Base-by-base conservation (phyloP, 345 rosid genomes). In the Bruguiera parviflora region DNA sequence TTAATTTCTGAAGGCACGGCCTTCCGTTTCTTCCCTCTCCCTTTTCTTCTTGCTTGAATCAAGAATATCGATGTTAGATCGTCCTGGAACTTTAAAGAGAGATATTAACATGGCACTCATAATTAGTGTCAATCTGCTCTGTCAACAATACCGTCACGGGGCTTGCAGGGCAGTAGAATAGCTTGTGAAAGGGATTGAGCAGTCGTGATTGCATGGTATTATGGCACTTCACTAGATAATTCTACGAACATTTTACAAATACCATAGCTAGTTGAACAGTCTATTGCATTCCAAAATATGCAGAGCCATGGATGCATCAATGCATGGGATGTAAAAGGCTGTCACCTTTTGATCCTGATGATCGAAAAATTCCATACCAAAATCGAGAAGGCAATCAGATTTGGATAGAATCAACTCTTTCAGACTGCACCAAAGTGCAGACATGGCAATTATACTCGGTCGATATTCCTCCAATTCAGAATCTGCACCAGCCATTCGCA, bases 381-480 rank as follows among this genome's bases (percentile, higher is more conserved):
- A 29, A 15, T 68, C 49, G 19, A 81, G 63, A 19, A 74, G 56
- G 28, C 53, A 35, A 43, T 49, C 56, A 57, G 61, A 69, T 4
- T 78, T 60, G 35, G 72, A 73, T 51, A 77, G 69, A 22, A 29
- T 13, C 19, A 82, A 9, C n/a, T 83, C 87, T 27, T 83, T 81
- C 16, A 86, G 15, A 33, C 72, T 47, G 46, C 68, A 79, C 78
- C 80, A 76, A 5, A 90, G 60, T 46, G 89, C 86, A 8, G 92
- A 73, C 32, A 60, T 63, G 0, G 89, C 88, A 32, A 80, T 76
- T 62, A 81, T 69, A 70, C 91, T 86, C 60, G 92, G 94, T 61
- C 84, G 71, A 70, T 72, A 87, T 21, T 71, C 74, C 75, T 77
- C 58, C 77, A 88, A 65, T 35, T 75, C 64, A 51, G 69, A 53